phyloP scores from a whole-genome alignment of 352 stramenopile genomes.

The Phytophthora quininea region DNA sequence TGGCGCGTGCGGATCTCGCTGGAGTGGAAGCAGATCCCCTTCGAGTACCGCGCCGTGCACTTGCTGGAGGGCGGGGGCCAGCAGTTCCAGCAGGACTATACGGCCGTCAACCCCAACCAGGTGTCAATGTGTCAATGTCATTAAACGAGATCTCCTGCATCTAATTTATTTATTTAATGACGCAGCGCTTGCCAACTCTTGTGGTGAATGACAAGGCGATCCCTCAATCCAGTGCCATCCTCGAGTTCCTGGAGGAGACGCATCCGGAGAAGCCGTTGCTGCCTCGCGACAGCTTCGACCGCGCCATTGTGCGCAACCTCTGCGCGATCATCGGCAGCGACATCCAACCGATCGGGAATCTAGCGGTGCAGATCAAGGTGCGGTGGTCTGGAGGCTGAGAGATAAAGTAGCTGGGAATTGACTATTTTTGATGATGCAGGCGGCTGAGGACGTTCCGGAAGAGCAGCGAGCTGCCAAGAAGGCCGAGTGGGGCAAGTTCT shows the following conservation, averaged over 20 bases:
- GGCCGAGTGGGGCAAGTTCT: conserved; percentile 59
- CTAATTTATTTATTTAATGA: not conserved
- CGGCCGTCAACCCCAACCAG: conserved; percentile 69
- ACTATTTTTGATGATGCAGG: conserved; percentile 14
- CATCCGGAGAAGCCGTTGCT: conserved; percentile 77
- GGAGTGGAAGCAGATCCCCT: conserved; percentile 83
- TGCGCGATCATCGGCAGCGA: conserved; percentile 91
- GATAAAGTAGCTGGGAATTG: not conserved
- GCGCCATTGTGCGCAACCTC: conserved; percentile 85
- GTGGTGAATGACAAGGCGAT: conserved; percentile 79
- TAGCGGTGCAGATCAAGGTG: conserved; percentile 74
- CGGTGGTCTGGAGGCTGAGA: not conserved
- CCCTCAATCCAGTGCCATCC: conserved; percentile 90
- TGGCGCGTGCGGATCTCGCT: conserved; percentile 92
- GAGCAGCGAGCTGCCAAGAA: conserved; percentile 57
- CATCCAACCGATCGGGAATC: conserved; percentile 93
- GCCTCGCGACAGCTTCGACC: conserved; percentile 68
- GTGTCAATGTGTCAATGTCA: conserved; percentile 8
- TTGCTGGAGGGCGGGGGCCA: conserved; percentile 67
- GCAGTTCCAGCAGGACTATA: conserved; percentile 62
- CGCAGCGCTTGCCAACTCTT: conserved; percentile 78
- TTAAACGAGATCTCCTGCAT: not conserved
- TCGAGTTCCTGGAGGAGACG: conserved; percentile 93
- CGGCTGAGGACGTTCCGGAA: conserved; percentile 48
- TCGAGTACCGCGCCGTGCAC: conserved; percentile 80